A percentile compares a stretch with the other conserved stretches of the same genome.
Conservation (phyloP, 1,139 yeast genomes). For the Geotrichum carabidarum region DNA sequence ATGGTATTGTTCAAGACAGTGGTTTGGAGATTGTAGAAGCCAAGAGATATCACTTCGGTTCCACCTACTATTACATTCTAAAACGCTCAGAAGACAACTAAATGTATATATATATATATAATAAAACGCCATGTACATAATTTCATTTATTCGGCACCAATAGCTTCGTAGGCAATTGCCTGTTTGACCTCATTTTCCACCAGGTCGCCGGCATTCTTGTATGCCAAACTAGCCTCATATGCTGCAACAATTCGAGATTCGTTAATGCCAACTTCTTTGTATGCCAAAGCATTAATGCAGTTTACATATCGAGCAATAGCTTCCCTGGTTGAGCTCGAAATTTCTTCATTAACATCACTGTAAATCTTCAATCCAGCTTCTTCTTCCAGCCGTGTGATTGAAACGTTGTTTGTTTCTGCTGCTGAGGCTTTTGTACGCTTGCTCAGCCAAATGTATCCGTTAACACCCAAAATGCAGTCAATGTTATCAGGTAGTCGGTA, state of each 20-base stretch:
- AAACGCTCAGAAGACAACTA: slow-evolving; percentile 21
- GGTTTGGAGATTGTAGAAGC: slow-evolving; percentile 80
- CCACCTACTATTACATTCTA: slow-evolving; percentile 49
- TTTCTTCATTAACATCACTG: slow-evolving; percentile 78
- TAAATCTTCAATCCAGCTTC: slow-evolving; percentile 95
- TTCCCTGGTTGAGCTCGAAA: slow-evolving; percentile 56
- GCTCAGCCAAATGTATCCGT: slow-evolving; percentile 90
- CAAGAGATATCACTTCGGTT: slow-evolving; percentile 82
- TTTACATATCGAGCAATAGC: slow-evolving; percentile 82
- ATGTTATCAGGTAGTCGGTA: slow-evolving; percentile 87
- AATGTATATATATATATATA: background rate
- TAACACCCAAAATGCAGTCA: slow-evolving; percentile 84
- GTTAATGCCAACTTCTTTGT: slow-evolving; percentile 79
- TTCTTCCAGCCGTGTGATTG: slow-evolving; percentile 85
- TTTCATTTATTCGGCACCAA: slow-evolving; percentile 47
- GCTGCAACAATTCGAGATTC: slow-evolving; percentile 75
- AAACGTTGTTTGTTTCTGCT: slow-evolving; percentile 41
- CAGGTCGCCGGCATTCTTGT: slow-evolving; percentile 65
- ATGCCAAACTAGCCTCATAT: slow-evolving; percentile 84
- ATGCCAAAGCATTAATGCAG: slow-evolving; percentile 73
- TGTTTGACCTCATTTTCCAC: slow-evolving; percentile 73
- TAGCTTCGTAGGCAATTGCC: slow-evolving; percentile 64
- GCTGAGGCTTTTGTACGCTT: slow-evolving; percentile 50
- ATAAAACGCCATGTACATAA: slow-evolving; percentile 9
- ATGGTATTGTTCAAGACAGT: slow-evolving; percentile 73